Evolutionary conservation across 2,329 filamentous ascomycete species (phyloP).

Genomic region (Sarocladiaceae sp.): DNA sequence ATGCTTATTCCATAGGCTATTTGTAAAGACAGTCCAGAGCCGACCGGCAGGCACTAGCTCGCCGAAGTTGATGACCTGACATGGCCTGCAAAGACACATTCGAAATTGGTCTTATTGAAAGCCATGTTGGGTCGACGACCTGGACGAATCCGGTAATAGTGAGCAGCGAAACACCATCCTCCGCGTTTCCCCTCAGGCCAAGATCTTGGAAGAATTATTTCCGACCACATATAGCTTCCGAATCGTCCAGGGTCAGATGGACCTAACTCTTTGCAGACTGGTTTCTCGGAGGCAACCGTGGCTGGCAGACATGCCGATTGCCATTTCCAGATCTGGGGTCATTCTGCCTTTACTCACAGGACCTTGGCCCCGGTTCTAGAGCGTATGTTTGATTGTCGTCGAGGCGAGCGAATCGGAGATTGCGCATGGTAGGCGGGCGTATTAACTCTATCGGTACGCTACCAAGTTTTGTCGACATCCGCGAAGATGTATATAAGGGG

Average conservation of each 20-base stretch:
- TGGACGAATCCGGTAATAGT: background rate
- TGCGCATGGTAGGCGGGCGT: background rate
- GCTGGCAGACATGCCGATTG: background rate
- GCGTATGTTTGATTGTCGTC: background rate
- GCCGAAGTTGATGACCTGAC: too few species aligned
- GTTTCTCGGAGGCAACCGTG: constrained; percentile 2
- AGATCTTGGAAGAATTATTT: background rate
- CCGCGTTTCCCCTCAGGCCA: constrained; percentile 2
- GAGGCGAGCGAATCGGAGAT: constrained; percentile 2
- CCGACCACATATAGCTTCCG: background rate
- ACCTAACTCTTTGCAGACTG: background rate
- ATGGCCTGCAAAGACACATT: background rate
- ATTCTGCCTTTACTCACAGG: background rate
- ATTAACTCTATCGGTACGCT: background rate
- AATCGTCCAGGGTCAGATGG: background rate
- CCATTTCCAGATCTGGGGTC: constrained; percentile 6
- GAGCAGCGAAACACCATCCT: constrained; percentile 2
- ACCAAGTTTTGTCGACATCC: background rate
- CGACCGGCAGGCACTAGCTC: too few species aligned
- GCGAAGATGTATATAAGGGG: background rate
- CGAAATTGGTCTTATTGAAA: background rate
- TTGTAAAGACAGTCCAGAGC: too few species aligned
- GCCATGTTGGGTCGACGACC: background rate
- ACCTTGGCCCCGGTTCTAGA: background rate
- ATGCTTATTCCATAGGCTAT: too few species aligned